A percentile compares a stretch with the other conserved stretches of the same genome.
These are phyloP conservation scores for Trypanosoma caninum DNA, from an alignment of 208 protist genomes.

Conservation along the genomic window DNA sequence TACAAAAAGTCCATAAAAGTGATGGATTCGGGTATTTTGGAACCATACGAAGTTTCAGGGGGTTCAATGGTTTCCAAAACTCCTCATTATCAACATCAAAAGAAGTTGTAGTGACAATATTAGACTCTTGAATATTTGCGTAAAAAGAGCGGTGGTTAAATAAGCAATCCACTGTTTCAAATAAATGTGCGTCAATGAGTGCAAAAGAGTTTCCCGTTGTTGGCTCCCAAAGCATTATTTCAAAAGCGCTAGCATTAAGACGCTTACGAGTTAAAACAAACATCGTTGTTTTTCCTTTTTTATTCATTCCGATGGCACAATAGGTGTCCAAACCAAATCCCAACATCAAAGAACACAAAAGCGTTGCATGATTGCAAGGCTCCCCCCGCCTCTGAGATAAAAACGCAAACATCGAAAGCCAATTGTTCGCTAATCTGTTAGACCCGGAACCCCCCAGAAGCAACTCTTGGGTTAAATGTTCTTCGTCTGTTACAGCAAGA, in stretches of 20 bases:
- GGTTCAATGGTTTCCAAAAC: constrained; percentile 88
- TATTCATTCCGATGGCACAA: constrained; percentile 60
- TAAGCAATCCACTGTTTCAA: constrained; percentile 70
- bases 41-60: constrained; percentile 86
- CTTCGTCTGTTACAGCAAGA: constrained; percentile 45
- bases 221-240: constrained; percentile 81
- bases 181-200: constrained; percentile 39
- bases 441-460: constrained; percentile 27
- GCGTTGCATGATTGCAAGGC: constrained; percentile 76
- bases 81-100: constrained; percentile 90
- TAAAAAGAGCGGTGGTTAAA: constrained; percentile 89
- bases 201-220: constrained; percentile 52
- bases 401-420: constrained; percentile 83
- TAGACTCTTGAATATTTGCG: constrained; percentile 82
- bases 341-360: constrained; percentile 89
- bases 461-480: constrained; percentile 29
- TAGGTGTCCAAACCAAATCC: constrained; percentile 91
- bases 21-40: constrained; percentile 66
- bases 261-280: constrained; percentile 72
- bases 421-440: constrained; percentile 28
- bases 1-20: constrained; percentile 46
- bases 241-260: constrained; percentile 30
- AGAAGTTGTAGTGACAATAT: constrained; percentile 37
- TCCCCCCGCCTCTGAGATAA: constrained; percentile 82
- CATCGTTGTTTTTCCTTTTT: constrained; percentile 43